These are phyloP conservation scores for Rachicladosporium sp. DNA, from an alignment of 2,329 filamentous ascomycete genomes.

Conservation along the genomic window DNA sequence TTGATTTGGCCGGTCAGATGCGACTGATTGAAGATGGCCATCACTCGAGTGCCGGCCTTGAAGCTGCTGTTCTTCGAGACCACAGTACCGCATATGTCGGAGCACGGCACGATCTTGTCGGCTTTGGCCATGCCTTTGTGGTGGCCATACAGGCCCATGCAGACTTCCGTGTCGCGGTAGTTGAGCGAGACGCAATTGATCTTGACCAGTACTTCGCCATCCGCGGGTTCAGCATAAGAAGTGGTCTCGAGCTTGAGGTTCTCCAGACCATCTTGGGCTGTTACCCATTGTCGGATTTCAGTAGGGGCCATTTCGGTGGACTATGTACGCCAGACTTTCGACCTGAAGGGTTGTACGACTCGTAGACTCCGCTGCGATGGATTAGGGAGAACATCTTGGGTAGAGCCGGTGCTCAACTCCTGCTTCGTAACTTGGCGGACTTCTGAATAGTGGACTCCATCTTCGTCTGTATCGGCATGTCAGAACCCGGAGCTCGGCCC, in stretches of 20 bases:
- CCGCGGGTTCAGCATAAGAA: slow-evolving; percentile 23
- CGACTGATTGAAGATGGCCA: slow-evolving; percentile 50
- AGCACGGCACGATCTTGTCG: slow-evolving; percentile 48
- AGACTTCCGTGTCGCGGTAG: slow-evolving; percentile 45
- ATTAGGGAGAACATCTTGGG: no score
- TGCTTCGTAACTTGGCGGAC: no score
- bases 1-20: slow-evolving; percentile 48
- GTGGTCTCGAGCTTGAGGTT: slow-evolving; percentile 25
- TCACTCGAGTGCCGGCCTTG: slow-evolving; percentile 51
- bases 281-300: slow-evolving; percentile 29
- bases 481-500: no score
- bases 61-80: slow-evolving; percentile 38
- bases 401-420: no score
- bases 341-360: no score
- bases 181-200: slow-evolving; percentile 42
- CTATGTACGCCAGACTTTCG: no score
- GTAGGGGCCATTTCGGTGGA: slow-evolving; percentile 6
- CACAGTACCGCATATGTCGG: slow-evolving; percentile 57
- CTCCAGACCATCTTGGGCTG: slow-evolving; percentile 31
- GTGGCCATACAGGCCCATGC: slow-evolving; percentile 55
- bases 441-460: no score
- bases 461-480: no score
- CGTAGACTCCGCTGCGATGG: no score
- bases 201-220: slow-evolving; percentile 39
- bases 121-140: slow-evolving; percentile 40